Conservation (phyloP, 441 rosid species). For the Adansonia grandidieri region DNA sequence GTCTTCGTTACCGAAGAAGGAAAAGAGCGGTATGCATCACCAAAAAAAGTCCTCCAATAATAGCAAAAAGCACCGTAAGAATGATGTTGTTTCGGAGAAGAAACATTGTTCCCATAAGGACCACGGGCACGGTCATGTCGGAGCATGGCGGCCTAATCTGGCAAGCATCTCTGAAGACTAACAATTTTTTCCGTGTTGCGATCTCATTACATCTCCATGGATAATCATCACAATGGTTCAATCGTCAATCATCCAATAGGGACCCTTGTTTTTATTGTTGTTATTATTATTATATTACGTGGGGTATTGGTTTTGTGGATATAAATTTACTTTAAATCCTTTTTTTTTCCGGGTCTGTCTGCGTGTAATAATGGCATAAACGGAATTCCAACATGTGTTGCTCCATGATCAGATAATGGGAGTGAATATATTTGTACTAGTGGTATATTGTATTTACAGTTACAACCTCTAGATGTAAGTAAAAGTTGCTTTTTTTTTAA, state of each 20-base stretch:
- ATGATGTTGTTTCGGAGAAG: constrained; percentile 27
- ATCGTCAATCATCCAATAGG: constrained; percentile 23
- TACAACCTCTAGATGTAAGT: constrained; percentile 36
- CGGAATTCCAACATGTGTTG: constrained; percentile 28
- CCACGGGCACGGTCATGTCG: constrained; percentile 48
- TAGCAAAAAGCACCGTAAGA: constrained; percentile 11
- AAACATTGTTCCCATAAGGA: constrained; percentile 43
- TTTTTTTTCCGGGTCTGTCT: constrained; percentile 36
- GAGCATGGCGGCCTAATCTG: constrained; percentile 75
- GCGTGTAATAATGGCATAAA: constrained; percentile 48
- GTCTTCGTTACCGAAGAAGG: constrained; percentile 63
- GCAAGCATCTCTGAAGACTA: constrained; percentile 75
- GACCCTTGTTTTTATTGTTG: constrained; percentile 7
- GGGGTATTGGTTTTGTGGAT: constrained; percentile 43
- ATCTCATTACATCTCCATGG: constrained; percentile 19
- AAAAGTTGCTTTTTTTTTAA: neutral
- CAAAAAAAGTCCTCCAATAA: constrained; percentile 29
- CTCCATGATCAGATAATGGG: neutral
- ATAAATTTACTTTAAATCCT: constrained; percentile 21
- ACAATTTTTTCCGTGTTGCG: constrained; percentile 22
- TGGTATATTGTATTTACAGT: constrained; percentile 30
- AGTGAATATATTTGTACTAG: neutral
- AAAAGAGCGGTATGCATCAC: constrained; percentile 19
- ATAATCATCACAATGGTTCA: neutral
- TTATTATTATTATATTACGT: constrained; percentile 23